Evolutionary conservation across 768 basidiomycete genomes (phyloP).

Genomic region (Tricholoma bakamatsutake): DNA sequence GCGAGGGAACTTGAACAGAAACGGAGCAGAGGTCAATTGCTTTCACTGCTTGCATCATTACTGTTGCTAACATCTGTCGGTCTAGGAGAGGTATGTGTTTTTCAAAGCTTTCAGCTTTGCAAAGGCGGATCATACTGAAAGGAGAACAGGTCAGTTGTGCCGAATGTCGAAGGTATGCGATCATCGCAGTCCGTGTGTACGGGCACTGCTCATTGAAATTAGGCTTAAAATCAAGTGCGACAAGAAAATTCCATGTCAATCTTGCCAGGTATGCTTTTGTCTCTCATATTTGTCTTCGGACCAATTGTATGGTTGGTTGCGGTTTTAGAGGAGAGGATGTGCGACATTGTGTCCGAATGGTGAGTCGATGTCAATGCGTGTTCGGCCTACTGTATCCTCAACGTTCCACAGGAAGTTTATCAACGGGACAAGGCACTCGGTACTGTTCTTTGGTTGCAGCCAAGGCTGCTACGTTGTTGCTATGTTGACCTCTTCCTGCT

Average conservation of each 20-base stretch:
- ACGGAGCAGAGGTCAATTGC: conserved; percentile 50
- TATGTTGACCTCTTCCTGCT: background rate
- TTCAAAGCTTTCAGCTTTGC: background rate
- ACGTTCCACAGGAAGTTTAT: conserved; percentile 48
- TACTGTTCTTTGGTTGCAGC: conserved; percentile 11
- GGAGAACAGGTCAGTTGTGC: conserved; percentile 62
- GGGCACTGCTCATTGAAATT: conserved; percentile 10
- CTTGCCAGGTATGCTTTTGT: conserved; percentile 49
- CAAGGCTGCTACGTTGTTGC: background rate
- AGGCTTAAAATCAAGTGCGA: conserved; percentile 80
- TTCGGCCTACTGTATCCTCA: background rate
- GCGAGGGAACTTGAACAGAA: conserved; percentile 69
- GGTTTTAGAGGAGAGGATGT: conserved; percentile 54
- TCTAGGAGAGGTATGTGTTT: conserved; percentile 25
- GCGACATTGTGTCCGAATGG: conserved; percentile 70
- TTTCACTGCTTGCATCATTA: background rate
- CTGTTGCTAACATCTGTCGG: conserved; percentile 8
- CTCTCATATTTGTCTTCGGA: background rate
- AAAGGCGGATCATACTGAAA: conserved; percentile 3
- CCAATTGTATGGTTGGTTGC: background rate
- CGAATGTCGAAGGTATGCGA: conserved; percentile 73
- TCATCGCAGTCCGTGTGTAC: conserved; percentile 32
- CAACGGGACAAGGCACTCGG: conserved; percentile 75
- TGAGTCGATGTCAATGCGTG: conserved; percentile 20
- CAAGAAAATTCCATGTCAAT: conserved; percentile 77